These are phyloP conservation scores for Botryosphaeria dothidea DNA, from an alignment of 2,329 filamentous ascomycete genomes.

Conservation along the genomic window DNA sequence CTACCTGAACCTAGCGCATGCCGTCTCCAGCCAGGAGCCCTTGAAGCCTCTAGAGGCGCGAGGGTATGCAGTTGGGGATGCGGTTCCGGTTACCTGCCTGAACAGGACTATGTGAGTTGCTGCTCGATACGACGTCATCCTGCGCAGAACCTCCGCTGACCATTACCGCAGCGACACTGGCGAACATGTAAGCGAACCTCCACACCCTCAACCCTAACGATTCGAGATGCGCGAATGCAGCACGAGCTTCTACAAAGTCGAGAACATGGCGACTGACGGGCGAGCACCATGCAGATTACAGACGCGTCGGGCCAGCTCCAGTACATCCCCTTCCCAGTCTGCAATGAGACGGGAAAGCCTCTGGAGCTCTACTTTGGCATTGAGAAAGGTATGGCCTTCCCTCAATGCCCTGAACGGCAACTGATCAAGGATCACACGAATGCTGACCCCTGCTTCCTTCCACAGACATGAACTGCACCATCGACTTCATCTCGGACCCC, in stretches of 20 bases:
- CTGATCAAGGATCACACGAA: background rate
- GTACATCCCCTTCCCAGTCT: constrained; percentile 88
- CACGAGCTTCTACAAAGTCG: background rate
- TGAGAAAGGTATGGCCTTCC: constrained; percentile 51
- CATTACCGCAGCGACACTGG: constrained; percentile 70
- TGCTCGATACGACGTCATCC: constrained; percentile 4
- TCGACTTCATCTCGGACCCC: constrained; percentile 72
- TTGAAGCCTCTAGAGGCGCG: constrained; percentile 34
- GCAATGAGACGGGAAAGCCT: constrained; percentile 81
- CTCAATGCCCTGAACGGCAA: background rate
- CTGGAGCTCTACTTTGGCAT: constrained; percentile 86
- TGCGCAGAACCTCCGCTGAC: background rate
- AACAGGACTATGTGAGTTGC: constrained; percentile 52
- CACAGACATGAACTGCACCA: constrained; percentile 78
- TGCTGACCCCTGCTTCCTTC: constrained; percentile 22
- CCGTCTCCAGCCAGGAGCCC: constrained; percentile 44
- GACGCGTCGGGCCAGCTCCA: constrained; percentile 78
- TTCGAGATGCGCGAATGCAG: constrained; percentile 5
- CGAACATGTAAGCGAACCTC: constrained; percentile 63
- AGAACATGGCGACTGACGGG: background rate
- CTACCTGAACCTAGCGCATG: constrained; percentile 37
- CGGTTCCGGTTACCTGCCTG: constrained; percentile 54
- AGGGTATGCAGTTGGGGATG: constrained; percentile 50
- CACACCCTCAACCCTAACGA: background rate
- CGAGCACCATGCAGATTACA: constrained; percentile 56